Percentiles rank a stretch among this genome's conserved stretches.
Evolutionary conservation across 1,284 basidiomycete species (phyloP).

Genomic region (Erythrobasidium hasegawianum): DNA sequence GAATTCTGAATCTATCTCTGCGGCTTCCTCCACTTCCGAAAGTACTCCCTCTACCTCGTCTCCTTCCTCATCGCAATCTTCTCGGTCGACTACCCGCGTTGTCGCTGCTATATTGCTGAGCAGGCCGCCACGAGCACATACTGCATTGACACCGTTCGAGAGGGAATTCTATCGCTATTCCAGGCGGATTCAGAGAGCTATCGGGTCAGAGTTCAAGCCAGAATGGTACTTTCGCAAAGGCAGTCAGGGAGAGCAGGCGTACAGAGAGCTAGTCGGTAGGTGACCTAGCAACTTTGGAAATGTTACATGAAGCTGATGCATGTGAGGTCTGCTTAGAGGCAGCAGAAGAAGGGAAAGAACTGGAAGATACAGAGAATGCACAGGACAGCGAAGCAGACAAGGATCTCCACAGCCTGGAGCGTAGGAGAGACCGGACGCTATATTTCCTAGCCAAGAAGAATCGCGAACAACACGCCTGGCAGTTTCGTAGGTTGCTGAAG

Average conservation of each 20-base stretch:
- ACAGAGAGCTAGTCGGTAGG: conserved; percentile 48
- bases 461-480: conserved; percentile 62
- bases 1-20: not conserved
- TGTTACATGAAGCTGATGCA: not conserved
- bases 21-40: not conserved
- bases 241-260: conserved; percentile 76
- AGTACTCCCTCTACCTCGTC: not conserved
- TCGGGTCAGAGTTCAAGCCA: conserved; percentile 80
- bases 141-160: conserved; percentile 60
- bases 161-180: conserved; percentile 83
- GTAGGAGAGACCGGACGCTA: conserved; percentile 75
- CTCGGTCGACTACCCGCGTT: conserved; percentile 35
- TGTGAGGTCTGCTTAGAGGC: conserved; percentile 39
- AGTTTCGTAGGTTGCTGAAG: conserved; percentile 57
- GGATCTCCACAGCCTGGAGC: conserved; percentile 66
- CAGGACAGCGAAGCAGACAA: conserved; percentile 60
- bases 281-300: not conserved
- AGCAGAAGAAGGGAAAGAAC: conserved; percentile 67
- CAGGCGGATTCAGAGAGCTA: conserved; percentile 70
- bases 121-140: conserved; percentile 42
- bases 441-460: conserved; percentile 70
- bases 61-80: not conserved
- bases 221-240: conserved; percentile 96
- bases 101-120: conserved; percentile 43
- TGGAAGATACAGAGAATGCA: conserved; percentile 62